phyloP scores from a whole-genome alignment of 2,329 filamentous ascomycete genomes.

The Botrytis aclada region DNA sequence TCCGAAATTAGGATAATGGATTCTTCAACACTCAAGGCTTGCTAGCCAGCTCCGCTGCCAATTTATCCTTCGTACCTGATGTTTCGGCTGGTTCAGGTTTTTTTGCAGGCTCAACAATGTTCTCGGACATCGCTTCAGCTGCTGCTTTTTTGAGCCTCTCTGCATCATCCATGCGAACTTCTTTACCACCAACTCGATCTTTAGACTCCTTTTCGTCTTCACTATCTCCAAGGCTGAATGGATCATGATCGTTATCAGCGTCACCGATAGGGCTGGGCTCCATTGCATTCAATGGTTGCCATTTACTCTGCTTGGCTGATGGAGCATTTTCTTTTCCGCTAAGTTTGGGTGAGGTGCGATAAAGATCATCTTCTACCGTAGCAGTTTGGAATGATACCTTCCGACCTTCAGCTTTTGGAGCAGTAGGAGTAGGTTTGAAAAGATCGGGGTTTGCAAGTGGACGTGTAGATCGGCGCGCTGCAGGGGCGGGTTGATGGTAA shows the following conservation, averaged over 20 bases:
- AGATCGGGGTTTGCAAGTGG: constrained; percentile 73
- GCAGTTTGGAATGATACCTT: constrained; percentile 57
- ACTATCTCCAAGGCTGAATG: constrained; percentile 93
- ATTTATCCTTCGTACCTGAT: constrained; percentile 35
- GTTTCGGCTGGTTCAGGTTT: constrained; percentile 36
- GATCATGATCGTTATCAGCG: constrained; percentile 71
- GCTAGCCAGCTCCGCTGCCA: constrained; percentile 32
- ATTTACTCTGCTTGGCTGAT: constrained; percentile 79
- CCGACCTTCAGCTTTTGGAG: constrained; percentile 42
- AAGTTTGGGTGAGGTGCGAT: constrained; percentile 60
- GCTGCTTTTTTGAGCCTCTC: constrained; percentile 65
- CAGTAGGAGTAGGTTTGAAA: constrained; percentile 63
- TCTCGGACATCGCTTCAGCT: constrained; percentile 45
- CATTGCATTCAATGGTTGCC: constrained; percentile 87
- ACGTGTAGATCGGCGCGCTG: constrained; percentile 56
- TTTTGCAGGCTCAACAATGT: constrained; percentile 36
- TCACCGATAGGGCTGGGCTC: constrained; percentile 82
- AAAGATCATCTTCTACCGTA: constrained; percentile 69
- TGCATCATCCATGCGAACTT: constrained; percentile 52
- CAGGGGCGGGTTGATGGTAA: constrained; percentile 44
- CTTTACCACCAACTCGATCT: constrained; percentile 47
- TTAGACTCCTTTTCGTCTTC: constrained; percentile 86
- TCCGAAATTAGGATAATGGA: neutral
- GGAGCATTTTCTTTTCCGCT: constrained; percentile 50
- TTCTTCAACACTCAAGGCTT: constrained; percentile 26